Evolutionary conservation across 176 grass and related monocot genomes (phyloP).

Genomic region (Musa schizocarpa): DNA sequence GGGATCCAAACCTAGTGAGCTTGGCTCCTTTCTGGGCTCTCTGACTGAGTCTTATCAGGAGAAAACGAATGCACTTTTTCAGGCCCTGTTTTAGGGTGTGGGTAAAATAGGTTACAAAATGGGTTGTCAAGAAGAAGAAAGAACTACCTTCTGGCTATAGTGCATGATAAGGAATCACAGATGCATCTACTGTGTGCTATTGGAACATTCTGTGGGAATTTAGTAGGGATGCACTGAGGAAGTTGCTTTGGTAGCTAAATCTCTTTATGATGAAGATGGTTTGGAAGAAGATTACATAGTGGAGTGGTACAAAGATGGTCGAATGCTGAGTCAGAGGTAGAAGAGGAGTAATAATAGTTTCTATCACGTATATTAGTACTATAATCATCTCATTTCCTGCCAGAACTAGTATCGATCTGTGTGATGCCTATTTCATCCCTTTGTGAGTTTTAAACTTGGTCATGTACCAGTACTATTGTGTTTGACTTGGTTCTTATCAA

Average conservation of each 20-base stretch:
- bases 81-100: slow-evolving; percentile 42
- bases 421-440: background rate
- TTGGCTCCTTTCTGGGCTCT: slow-evolving; percentile 19
- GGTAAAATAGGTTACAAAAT: slow-evolving; percentile 62
- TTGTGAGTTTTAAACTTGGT: background rate
- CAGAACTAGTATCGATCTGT: background rate
- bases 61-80: slow-evolving; percentile 45
- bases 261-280: slow-evolving; percentile 57
- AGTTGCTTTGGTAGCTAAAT: slow-evolving; percentile 48
- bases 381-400: background rate
- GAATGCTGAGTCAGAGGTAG: slow-evolving; percentile 49
- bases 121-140: slow-evolving; percentile 54
- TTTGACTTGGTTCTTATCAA: background rate
- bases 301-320: slow-evolving; percentile 44
- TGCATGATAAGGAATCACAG: slow-evolving; percentile 47
- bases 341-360: slow-evolving; percentile 30
- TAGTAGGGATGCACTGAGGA: slow-evolving; percentile 53
- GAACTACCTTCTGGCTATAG: slow-evolving; percentile 35
- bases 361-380: too few relatives aligned
- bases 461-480: background rate
- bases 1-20: slow-evolving; percentile 28
- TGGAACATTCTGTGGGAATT: slow-evolving; percentile 34
- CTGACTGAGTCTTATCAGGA: slow-evolving; percentile 34
- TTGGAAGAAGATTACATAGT: slow-evolving; percentile 62
- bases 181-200: slow-evolving; percentile 35